phyloP scores from a whole-genome alignment of 176 grass and related monocot species.

The Oropetium thomaeum region DNA sequence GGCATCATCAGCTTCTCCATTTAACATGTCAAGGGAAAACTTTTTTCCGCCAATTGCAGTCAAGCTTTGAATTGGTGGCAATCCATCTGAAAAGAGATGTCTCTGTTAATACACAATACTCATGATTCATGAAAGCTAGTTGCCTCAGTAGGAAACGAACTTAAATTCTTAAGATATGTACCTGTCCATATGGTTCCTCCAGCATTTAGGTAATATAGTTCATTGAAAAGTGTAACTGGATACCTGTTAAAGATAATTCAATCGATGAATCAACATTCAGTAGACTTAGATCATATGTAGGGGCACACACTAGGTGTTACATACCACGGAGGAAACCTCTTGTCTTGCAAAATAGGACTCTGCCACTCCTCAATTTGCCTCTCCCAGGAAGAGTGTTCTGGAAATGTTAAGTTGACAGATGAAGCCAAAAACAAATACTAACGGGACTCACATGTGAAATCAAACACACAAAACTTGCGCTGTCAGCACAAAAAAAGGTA shows the following conservation, averaged over 20 bases:
- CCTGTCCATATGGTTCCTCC: conserved; percentile 99
- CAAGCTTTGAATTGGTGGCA: conserved; percentile 82
- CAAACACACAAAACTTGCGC: conserved; percentile 27
- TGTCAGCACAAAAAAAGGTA: background rate
- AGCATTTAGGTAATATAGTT: conserved; percentile 98
- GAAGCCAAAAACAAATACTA: conserved; percentile 13
- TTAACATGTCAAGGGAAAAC: conserved; percentile 79
- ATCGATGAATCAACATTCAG: conserved; percentile 29
- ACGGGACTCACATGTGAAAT: conserved; percentile 5
- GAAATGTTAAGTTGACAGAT: conserved; percentile 22
- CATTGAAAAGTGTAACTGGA: conserved; percentile 92
- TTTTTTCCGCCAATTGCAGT: conserved; percentile 71
- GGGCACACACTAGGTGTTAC: background rate
- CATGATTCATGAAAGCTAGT: conserved; percentile 29
- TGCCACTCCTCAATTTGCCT: conserved; percentile 92
- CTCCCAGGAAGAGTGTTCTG: conserved; percentile 89
- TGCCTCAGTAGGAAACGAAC: conserved; percentile 3
- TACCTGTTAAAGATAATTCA: conserved; percentile 65
- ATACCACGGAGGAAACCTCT: conserved; percentile 80
- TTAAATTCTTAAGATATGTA: conserved; percentile 32
- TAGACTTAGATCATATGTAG: background rate
- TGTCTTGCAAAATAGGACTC: conserved; percentile 78
- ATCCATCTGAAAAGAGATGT: conserved; percentile 67
- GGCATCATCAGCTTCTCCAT: conserved; percentile 48
- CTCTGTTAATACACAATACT: conserved; percentile 11